Conservation (phyloP, 768 basidiomycete genomes). For the Termitomyces sp. region DNA sequence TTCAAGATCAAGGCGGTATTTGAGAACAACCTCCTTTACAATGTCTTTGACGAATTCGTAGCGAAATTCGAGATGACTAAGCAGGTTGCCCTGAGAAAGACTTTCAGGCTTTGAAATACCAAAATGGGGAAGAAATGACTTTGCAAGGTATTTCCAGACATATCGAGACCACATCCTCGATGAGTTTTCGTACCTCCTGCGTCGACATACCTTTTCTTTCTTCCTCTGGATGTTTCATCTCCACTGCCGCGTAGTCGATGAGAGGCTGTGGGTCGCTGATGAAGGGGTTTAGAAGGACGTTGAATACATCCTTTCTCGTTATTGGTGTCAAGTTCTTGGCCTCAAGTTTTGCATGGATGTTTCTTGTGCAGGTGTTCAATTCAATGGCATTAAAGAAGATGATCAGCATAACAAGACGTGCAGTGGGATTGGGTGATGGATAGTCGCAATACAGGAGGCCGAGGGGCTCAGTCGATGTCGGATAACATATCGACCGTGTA, state of each 20-base stretch:
- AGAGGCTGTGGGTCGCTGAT: slow-evolving; percentile 51
- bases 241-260: slow-evolving; percentile 41
- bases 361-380: slow-evolving; percentile 23
- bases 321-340: slow-evolving; percentile 50
- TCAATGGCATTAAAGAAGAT: slow-evolving; percentile 49
- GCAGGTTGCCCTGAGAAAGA: slow-evolving; percentile 51
- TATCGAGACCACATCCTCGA: slow-evolving; percentile 53
- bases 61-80: slow-evolving; percentile 49
- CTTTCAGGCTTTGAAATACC: neutral
- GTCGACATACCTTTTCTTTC: slow-evolving; percentile 35
- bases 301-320: slow-evolving; percentile 51
- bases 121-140: slow-evolving; percentile 21
- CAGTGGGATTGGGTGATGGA: slow-evolving; percentile 51
- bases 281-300: slow-evolving; percentile 65
- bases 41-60: slow-evolving; percentile 36
- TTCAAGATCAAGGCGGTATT: slow-evolving; percentile 47
- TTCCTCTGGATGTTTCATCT: slow-evolving; percentile 26
- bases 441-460: slow-evolving; percentile 64
- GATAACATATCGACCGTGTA: slow-evolving; percentile 57
- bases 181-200: slow-evolving; percentile 38
- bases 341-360: slow-evolving; percentile 48
- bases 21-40: slow-evolving; percentile 42
- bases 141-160: slow-evolving; percentile 63
- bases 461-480: slow-evolving; percentile 44
- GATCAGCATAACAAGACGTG: slow-evolving; percentile 71